phyloP scores from a whole-genome alignment of 257 asterid genomes.

The Eustoma russellianum region DNA sequence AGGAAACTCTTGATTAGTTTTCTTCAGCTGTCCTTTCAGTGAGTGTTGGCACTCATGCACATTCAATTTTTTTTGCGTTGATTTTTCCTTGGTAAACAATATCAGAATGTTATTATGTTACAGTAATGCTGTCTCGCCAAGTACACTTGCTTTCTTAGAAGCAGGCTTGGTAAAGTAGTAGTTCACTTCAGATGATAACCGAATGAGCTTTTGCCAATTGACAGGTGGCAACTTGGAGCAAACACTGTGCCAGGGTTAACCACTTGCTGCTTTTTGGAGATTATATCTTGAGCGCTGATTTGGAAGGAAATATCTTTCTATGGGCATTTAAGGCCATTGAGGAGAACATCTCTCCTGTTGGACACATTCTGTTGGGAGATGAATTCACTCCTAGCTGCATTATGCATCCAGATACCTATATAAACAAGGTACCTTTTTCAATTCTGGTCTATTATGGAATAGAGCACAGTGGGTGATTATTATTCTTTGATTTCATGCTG shows the following conservation, averaged over 20 bases:
- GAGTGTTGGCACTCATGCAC: too few relatives aligned
- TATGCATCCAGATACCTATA: slow-evolving; percentile 91
- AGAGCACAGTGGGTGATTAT: not conserved
- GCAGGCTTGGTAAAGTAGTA: not conserved
- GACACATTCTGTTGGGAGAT: slow-evolving; percentile 51
- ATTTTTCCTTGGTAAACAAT: too few relatives aligned
- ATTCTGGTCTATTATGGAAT: not conserved
- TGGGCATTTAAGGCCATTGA: slow-evolving; percentile 80
- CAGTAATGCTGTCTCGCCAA: too few relatives aligned
- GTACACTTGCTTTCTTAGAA: too few relatives aligned
- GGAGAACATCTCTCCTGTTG: slow-evolving; percentile 48
- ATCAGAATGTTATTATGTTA: too few relatives aligned
- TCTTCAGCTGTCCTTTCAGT: too few relatives aligned
- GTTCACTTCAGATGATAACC: not conserved
- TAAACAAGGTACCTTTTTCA: slow-evolving; percentile 58
- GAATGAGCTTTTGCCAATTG: slow-evolving; percentile 9
- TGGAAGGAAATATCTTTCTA: slow-evolving; percentile 60
- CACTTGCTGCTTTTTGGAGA: slow-evolving; percentile 74
- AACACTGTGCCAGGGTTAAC: slow-evolving; percentile 69
- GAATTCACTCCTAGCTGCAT: slow-evolving; percentile 80
- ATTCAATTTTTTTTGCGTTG: too few relatives aligned
- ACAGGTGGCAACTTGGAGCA: slow-evolving; percentile 83
- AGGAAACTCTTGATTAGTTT: too few relatives aligned
- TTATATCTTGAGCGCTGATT: slow-evolving; percentile 60
- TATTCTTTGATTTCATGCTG: slow-evolving; percentile 6